Conservation (phyloP, 2,329 filamentous ascomycete species). For the Colletotrichum incanum region DNA sequence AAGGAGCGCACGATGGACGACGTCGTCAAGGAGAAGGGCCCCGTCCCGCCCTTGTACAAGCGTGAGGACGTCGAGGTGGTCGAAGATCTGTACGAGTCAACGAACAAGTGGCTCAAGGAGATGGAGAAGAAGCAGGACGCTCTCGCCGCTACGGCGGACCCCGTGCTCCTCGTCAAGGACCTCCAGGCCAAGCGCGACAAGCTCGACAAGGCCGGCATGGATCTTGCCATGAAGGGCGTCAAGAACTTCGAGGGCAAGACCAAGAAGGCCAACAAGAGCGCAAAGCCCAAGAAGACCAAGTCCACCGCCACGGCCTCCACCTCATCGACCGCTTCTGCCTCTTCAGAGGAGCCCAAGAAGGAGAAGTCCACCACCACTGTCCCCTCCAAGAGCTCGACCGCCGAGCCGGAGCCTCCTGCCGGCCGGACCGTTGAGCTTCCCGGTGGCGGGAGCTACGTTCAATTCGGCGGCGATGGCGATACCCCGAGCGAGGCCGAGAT, state of each 20-base stretch:
- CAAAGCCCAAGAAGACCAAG: slow-evolving; percentile 59
- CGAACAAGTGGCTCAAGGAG: slow-evolving; percentile 81
- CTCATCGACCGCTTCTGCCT: slow-evolving; percentile 51
- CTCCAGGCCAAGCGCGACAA: slow-evolving; percentile 78
- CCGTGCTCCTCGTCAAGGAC: slow-evolving; percentile 81
- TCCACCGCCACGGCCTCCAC: slow-evolving; percentile 59
- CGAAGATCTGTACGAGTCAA: slow-evolving; percentile 73
- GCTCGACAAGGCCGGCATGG: slow-evolving; percentile 79
- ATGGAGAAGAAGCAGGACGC: slow-evolving; percentile 80
- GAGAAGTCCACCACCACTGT: slow-evolving; percentile 55
- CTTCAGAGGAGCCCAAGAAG: slow-evolving; percentile 48
- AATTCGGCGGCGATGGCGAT: slow-evolving; percentile 44
- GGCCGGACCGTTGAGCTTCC: slow-evolving; percentile 60
- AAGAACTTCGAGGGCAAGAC: slow-evolving; percentile 66
- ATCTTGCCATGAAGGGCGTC: slow-evolving; percentile 80
- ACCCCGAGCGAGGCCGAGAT: slow-evolving; percentile 63
- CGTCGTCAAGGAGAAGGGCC: slow-evolving; percentile 62
- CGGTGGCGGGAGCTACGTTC: slow-evolving; percentile 52
- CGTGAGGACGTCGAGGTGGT: slow-evolving; percentile 79
- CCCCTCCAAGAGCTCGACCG: slow-evolving; percentile 46
- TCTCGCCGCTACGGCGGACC: slow-evolving; percentile 80
- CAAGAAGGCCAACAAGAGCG: slow-evolving; percentile 57
- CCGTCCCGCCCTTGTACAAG: slow-evolving; percentile 78
- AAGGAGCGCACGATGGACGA: slow-evolving; percentile 64
- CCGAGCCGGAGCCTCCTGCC: slow-evolving; percentile 50